phyloP scores from a whole-genome alignment of 768 basidiomycete genomes.

The Pulveroboletus sp. region DNA sequence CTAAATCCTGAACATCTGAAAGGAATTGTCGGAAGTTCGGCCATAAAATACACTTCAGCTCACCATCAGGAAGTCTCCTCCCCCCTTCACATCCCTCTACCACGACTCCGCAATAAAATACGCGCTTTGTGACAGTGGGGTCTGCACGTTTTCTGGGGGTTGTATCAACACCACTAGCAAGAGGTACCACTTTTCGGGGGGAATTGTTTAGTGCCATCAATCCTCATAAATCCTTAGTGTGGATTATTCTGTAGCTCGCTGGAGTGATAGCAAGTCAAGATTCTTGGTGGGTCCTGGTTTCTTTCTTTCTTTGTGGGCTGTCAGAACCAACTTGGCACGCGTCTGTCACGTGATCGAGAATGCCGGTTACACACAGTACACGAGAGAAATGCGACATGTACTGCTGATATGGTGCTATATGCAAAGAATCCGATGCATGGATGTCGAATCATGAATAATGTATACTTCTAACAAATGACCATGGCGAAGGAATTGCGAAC shows the following conservation, averaged over 20 bases:
- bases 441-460: conserved; percentile 12
- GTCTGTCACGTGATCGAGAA: conserved; percentile 26
- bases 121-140: conserved; percentile 60
- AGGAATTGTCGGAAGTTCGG: conserved; percentile 8
- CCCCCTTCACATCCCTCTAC: conserved; percentile 79
- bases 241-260: conserved; percentile 3
- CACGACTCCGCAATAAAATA: conserved; percentile 86
- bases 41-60: conserved; percentile 10
- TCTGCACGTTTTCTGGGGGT: conserved; percentile 39
- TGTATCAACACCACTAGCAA: conserved; percentile 63
- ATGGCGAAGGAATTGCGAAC: not conserved
- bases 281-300: not conserved
- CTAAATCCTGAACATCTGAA: conserved; percentile 73
- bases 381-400: conserved; percentile 9
- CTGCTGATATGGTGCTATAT: conserved; percentile 3
- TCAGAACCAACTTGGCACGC: conserved; percentile 11
- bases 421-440: conserved; percentile 4
- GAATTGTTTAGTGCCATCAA: conserved; percentile 63
- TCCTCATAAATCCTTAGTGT: conserved; percentile 16
- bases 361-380: not conserved
- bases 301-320: not conserved
- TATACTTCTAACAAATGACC: conserved; percentile 16
- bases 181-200: conserved; percentile 68
- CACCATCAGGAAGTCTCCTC: conserved; percentile 63
- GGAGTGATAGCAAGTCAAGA: not conserved